Evolutionary conservation across 2,329 filamentous ascomycete genomes (phyloP).

Genomic region (Hypoxylon sp.): DNA sequence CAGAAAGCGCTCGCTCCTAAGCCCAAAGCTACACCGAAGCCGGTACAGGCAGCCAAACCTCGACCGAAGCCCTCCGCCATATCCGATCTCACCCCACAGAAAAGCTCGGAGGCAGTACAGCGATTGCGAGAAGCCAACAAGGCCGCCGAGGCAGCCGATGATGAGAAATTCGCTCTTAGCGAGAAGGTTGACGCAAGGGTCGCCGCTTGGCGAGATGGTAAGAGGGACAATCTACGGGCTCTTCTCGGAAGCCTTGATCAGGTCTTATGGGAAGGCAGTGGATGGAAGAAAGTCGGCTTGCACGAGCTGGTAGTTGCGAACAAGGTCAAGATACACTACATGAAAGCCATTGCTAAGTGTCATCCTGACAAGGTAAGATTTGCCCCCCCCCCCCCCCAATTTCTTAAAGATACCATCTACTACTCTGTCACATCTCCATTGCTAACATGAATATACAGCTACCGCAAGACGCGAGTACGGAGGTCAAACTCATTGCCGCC

Average conservation of each 20-base stretch:
- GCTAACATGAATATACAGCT: conserved; percentile 62
- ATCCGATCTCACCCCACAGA: conserved; percentile 61
- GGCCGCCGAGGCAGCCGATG: conserved; percentile 87
- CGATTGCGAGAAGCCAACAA: conserved; percentile 86
- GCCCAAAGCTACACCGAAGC: conserved; percentile 63
- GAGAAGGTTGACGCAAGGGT: conserved; percentile 89
- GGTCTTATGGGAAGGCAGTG: conserved; percentile 91
- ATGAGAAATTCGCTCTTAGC: conserved; percentile 90
- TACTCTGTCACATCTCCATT: conserved; percentile 18
- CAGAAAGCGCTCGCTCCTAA: conserved; percentile 87
- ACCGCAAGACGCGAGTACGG: conserved; percentile 74
- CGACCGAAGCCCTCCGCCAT: conserved; percentile 60
- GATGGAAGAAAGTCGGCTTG: conserved; percentile 97
- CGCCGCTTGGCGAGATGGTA: conserved; percentile 87
- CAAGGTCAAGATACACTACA: conserved; percentile 97
- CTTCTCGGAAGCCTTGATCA: conserved; percentile 87
- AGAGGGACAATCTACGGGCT: conserved; percentile 91
- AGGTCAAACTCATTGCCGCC: conserved; percentile 76
- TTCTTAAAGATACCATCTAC: conserved; percentile 11
- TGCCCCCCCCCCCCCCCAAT: no score
- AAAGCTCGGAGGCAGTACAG: conserved; percentile 82
- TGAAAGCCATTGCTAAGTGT: conserved; percentile 99
- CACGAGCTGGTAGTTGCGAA: conserved; percentile 92
- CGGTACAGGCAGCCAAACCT: conserved; percentile 62
- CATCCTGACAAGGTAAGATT: conserved; percentile 95